Conservation (phyloP, 2,329 filamentous ascomycete genomes). For the Cryphonectria nitschkei region DNA sequence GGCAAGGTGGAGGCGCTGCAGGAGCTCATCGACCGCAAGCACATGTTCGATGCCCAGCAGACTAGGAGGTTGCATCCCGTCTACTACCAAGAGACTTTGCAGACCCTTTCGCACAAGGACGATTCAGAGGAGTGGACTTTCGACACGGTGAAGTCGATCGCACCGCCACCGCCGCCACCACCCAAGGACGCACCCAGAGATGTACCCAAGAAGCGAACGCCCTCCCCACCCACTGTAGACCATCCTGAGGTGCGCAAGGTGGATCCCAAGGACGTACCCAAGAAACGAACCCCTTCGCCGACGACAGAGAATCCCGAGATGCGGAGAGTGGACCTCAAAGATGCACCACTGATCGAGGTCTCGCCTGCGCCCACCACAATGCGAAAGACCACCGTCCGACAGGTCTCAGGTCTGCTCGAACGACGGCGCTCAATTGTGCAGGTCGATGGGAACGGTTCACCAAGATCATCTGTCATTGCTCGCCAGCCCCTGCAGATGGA, state of each 20-base stretch:
- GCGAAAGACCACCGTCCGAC: conserved; percentile 60
- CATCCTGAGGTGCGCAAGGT: conserved; percentile 65
- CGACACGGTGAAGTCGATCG: conserved; percentile 83
- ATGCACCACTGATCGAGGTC: conserved; percentile 60
- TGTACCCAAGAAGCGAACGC: conserved; percentile 57
- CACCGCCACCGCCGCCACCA: conserved; percentile 43
- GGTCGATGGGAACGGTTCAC: conserved; percentile 45
- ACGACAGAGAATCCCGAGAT: conserved; percentile 64
- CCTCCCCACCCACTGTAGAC: conserved; percentile 55
- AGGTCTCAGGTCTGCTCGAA: conserved; percentile 44
- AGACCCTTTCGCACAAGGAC: conserved; percentile 66
- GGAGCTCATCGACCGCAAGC: conserved; percentile 81
- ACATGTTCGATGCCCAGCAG: conserved; percentile 78
- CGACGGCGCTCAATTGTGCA: conserved; percentile 33
- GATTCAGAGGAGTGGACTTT: conserved; percentile 87
- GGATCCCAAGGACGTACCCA: conserved; percentile 58
- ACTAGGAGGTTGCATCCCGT: conserved; percentile 71
- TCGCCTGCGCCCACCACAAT: conserved; percentile 61
- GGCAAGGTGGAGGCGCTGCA: conserved; percentile 88
- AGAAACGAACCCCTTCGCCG: conserved; percentile 60
- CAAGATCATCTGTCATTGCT: conserved; percentile 48
- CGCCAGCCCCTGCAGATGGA: conserved; percentile 86
- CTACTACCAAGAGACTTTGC: conserved; percentile 92
- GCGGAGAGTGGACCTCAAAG: conserved; percentile 63
- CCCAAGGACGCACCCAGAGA: conserved; percentile 44